phyloP scores from a whole-genome alignment of 75 land plant genomes.

The Azolla pinnata region DNA sequence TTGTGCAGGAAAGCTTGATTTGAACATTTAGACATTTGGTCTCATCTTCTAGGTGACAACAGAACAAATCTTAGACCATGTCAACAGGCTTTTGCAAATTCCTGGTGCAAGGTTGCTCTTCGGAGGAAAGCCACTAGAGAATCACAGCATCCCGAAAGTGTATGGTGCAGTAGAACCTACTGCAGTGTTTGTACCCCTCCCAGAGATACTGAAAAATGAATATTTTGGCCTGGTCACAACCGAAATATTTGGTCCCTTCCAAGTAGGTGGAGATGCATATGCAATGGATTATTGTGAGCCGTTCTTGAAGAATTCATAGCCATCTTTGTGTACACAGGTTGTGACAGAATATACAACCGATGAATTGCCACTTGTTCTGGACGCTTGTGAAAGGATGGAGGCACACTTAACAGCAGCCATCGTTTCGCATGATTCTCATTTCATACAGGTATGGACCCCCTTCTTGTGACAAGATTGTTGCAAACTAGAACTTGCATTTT shows the following conservation, averaged over 20 bases:
- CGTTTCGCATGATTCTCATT: slow-evolving; percentile 77
- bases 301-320: too few species aligned
- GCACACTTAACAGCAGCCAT: slow-evolving; percentile 99
- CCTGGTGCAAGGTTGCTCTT: slow-evolving; percentile 74
- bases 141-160: slow-evolving; percentile 72
- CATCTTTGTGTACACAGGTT: too few species aligned
- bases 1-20: too few species aligned
- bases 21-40: too few species aligned
- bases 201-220: slow-evolving; percentile 59
- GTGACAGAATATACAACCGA: slow-evolving; percentile 63
- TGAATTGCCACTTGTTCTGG: slow-evolving; percentile 63
- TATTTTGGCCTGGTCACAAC: slow-evolving; percentile 77
- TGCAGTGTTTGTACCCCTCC: slow-evolving; percentile 75
- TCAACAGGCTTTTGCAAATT: slow-evolving; percentile 55
- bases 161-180: slow-evolving; percentile 98
- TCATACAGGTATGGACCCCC: slow-evolving; percentile 53
- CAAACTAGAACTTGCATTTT: not conserved
- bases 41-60: slow-evolving; percentile 91
- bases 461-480: not conserved
- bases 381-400: slow-evolving; percentile 87
- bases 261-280: slow-evolving; percentile 49
- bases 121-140: slow-evolving; percentile 74
- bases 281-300: too few species aligned
- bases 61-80: slow-evolving; percentile 69
- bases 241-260: slow-evolving; percentile 97